phyloP scores from a whole-genome alignment of 306 rosid genomes.

The Ormosia emarginata region DNA sequence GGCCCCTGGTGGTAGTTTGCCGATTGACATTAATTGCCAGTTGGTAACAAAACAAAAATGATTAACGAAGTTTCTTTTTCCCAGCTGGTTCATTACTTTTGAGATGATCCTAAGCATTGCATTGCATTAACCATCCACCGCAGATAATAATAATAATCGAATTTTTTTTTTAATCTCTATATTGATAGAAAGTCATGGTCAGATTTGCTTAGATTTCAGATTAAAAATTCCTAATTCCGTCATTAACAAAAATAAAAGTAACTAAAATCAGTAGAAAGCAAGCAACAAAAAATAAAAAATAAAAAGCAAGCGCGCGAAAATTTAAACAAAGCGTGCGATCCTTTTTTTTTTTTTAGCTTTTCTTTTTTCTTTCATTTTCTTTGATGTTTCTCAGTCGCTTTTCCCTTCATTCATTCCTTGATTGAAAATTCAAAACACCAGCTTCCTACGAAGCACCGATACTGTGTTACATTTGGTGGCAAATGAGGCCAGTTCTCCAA shows the following conservation, averaged over 20 bases:
- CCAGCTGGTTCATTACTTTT: neutral
- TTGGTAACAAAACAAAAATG: neutral
- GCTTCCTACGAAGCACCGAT: constrained; percentile 54
- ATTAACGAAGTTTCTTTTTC: neutral
- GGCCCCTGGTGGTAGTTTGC: neutral
- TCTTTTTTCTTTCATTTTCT: neutral
- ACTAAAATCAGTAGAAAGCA: neutral
- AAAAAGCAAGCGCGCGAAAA: constrained; percentile 30
- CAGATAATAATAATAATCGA: neutral
- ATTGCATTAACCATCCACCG: neutral
- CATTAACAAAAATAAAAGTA: constrained; percentile 22
- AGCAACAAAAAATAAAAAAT: neutral
- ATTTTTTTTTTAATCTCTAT: neutral
- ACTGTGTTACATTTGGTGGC: constrained; percentile 22
- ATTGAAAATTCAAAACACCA: constrained; percentile 48
- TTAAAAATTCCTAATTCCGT: constrained; percentile 16
- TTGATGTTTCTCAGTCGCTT: neutral
- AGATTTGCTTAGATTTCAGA: constrained; percentile 40
- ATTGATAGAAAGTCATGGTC: constrained; percentile 13
- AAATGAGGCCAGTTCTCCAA: constrained; percentile 56
- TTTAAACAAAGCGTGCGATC: constrained; percentile 21
- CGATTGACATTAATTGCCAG: neutral
- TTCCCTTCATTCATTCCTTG: neutral
- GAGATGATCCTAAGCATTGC: neutral
- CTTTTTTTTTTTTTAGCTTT: neutral